phyloP scores from a whole-genome alignment of 2,329 filamentous ascomycete genomes.

The Cephalotrichum gorgonifer region DNA sequence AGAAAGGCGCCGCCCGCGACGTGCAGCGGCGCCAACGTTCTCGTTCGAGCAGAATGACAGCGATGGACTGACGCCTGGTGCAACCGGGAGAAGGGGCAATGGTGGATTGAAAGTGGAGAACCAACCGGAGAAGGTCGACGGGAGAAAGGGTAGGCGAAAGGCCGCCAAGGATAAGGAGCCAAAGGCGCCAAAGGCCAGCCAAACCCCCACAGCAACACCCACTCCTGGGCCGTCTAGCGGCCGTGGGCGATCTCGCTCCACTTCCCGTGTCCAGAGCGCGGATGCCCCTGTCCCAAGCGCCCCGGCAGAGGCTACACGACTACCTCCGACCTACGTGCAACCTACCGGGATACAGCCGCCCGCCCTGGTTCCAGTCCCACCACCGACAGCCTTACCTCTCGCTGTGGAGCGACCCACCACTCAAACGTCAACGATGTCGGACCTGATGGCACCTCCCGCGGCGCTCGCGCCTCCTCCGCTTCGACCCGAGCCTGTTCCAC shows the following conservation, averaged over 20 bases:
- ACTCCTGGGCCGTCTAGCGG: constrained; percentile 17
- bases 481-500: constrained; percentile 40
- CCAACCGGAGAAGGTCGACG: constrained; percentile 32
- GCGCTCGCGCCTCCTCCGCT: constrained; percentile 29
- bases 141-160: constrained; percentile 25
- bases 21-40: constrained; percentile 62
- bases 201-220: constrained; percentile 36
- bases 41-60: constrained; percentile 53
- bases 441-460: constrained; percentile 40
- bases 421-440: constrained; percentile 29
- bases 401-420: constrained; percentile 23
- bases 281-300: constrained; percentile 27
- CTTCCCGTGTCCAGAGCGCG: constrained; percentile 35
- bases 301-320: constrained; percentile 27
- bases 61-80: constrained; percentile 45
- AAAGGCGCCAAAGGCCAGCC: constrained; percentile 31
- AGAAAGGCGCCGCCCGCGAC: constrained; percentile 49
- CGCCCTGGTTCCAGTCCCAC: constrained; percentile 15
- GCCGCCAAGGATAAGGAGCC: constrained; percentile 25
- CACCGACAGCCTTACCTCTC: constrained; percentile 11
- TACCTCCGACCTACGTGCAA: constrained; percentile 32
- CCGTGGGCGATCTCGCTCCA: constrained; percentile 44
- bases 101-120: constrained; percentile 32
- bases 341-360: constrained; percentile 31
- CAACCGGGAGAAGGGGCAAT: constrained; percentile 40